These are phyloP conservation scores for Aristolochia californica DNA, from an alignment of 164 flowering plant genomes.

Conservation along the genomic window DNA sequence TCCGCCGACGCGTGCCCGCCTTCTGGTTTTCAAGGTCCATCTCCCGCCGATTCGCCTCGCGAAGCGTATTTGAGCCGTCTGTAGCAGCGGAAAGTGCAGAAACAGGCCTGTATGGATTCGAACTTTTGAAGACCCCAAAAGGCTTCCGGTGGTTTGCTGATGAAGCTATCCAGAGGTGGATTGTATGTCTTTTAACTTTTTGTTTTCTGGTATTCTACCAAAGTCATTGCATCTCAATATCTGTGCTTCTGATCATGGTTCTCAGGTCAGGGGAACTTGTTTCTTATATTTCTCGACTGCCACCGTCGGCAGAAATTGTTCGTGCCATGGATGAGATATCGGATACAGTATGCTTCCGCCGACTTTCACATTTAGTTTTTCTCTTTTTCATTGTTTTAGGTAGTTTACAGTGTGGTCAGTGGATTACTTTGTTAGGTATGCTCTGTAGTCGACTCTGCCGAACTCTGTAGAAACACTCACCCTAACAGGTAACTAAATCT, in stretches of 20 bases:
- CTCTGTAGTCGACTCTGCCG: slow-evolving; percentile 86
- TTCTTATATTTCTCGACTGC: slow-evolving; percentile 40
- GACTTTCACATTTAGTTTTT: not conserved
- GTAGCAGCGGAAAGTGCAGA: slow-evolving; percentile 22
- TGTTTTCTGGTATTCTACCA: too few species aligned
- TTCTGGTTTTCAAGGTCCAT: slow-evolving; percentile 5
- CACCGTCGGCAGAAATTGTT: slow-evolving; percentile 57
- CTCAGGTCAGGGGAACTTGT: slow-evolving; percentile 71
- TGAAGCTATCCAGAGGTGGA: slow-evolving; percentile 74
- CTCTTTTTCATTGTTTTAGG: not conserved
- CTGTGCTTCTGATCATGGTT: slow-evolving; percentile 2
- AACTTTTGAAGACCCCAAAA: slow-evolving; percentile 53
- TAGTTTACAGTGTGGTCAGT: not conserved
- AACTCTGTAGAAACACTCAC: slow-evolving; percentile 86
- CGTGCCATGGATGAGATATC: slow-evolving; percentile 91
- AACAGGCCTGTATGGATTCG: slow-evolving; percentile 80
- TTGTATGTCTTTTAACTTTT: not conserved
- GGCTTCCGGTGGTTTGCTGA: slow-evolving; percentile 79
- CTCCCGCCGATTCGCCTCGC: slow-evolving; percentile 9
- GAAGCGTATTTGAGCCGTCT: slow-evolving; percentile 21
- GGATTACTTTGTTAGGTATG: slow-evolving; percentile 48
- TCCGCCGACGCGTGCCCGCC: slow-evolving; percentile 12
- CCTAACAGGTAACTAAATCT: slow-evolving; percentile 61
- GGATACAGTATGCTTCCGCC: slow-evolving; percentile 36
- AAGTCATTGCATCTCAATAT: not conserved